Base-by-base conservation (phyloP, 208 protist species). In the Acanthamoeba healyi region DNA sequence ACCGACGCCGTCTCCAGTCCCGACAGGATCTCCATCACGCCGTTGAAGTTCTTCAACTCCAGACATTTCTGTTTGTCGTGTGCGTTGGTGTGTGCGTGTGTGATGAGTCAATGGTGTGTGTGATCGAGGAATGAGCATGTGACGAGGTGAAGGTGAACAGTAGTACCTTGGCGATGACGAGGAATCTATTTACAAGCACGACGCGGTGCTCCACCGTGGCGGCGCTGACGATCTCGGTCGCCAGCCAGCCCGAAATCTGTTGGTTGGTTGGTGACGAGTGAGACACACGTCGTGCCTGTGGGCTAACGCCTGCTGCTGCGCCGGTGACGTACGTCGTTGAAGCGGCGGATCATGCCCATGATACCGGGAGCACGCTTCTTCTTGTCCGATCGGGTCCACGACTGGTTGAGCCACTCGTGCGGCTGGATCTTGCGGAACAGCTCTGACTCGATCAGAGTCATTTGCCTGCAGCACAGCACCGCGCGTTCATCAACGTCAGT, bases 361-460 rank as follows among this genome's bases (percentile, higher is more conserved):
- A 87, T 87, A 19, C 49, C 49, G 12, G 79, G 79, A 3, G 79
- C 63, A 1, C 63, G 12, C 38, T 95, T 81, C 32, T 95, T 58
- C n/a, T 94, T 67, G 14, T 95, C 92, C 4, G n/a, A 10, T 38
- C 93, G 94, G 7, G 95, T 95, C 95, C 96, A 97, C 9, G 81
- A 56, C n/a, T 94, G 58, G 12, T 87, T 61, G 24, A 96, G 49
- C 24, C 65, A 95, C 19, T 97, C 96, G 40, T 91, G 94, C 5
- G 94, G 56, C 34, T 96, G 40, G 44, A 97, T 97, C 15, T 92
- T 94, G 32, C 79, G 51, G 32, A 88, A 97, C 1, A 96, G 19
- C 17, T 94, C 77, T 0, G 58, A 86, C 49, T 97, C 96, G 36
- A 96, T 93, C 3, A 97, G 46, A 22, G 94, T 95, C 10, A 97